Evolutionary conservation across 257 asterid species (phyloP).

Genomic region (Ophiorrhiza pumila): DNA sequence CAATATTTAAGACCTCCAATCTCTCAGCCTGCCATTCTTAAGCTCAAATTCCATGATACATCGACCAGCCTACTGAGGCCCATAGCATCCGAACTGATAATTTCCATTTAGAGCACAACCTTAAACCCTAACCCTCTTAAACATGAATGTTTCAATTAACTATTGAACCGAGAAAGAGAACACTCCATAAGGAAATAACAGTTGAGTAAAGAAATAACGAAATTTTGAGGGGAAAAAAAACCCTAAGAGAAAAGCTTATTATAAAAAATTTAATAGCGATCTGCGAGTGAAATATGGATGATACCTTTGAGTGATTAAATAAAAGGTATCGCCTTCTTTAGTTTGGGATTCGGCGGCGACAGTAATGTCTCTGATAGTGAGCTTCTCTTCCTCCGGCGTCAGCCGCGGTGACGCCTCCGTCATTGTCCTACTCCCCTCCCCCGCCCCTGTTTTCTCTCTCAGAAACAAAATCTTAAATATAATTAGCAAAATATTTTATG

Average conservation of each 20-base stretch:
- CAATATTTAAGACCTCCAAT: neutral
- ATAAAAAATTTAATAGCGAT: neutral
- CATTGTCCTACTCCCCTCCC: constrained; percentile 31
- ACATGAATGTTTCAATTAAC: neutral
- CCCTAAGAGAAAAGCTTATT: neutral
- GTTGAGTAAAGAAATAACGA: neutral
- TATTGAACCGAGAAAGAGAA: neutral
- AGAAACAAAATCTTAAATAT: neutral
- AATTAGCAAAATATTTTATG: neutral
- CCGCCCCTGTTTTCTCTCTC: neutral
- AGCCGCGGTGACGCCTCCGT: constrained; percentile 64
- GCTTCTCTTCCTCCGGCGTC: constrained; percentile 94
- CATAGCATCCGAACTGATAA: constrained; percentile 10
- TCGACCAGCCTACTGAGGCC: neutral
- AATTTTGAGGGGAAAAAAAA: neutral
- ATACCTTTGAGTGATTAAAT: constrained; percentile 80
- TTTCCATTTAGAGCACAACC: constrained; percentile 5
- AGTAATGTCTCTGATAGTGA: constrained; percentile 65
- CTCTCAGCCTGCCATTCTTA: neutral
- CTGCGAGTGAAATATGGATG: neutral
- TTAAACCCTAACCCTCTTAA: constrained; percentile 38
- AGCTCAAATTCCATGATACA: neutral
- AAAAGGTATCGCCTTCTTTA: constrained; percentile 81
- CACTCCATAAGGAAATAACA: neutral
- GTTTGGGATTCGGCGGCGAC: constrained; percentile 75